Percentiles rank a stretch among this genome's conserved stretches.
Evolutionary conservation across 768 basidiomycete genomes (phyloP).

Genomic region (Boletus vermiculosoides): DNA sequence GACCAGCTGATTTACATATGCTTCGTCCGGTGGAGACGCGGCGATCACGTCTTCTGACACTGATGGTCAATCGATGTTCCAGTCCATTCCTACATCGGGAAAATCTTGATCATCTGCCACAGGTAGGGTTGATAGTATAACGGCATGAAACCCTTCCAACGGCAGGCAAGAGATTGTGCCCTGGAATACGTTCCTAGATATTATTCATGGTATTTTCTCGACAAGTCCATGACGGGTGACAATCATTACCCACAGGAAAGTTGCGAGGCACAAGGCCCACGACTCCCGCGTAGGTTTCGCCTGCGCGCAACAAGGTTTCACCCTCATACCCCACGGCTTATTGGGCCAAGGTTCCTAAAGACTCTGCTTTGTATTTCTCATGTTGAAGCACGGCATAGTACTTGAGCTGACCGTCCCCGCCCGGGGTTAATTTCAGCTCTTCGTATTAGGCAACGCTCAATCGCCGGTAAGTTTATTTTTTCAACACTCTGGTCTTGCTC

Average conservation of each 20-base stretch:
- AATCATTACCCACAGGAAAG: background rate
- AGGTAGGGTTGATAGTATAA: background rate
- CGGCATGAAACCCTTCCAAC: too few species aligned
- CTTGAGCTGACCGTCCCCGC: too few species aligned
- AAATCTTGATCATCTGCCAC: background rate
- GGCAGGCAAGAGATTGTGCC: too few species aligned
- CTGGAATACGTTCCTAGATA: background rate
- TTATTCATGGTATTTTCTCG: background rate
- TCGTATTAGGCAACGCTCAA: background rate
- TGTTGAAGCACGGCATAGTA: too few species aligned
- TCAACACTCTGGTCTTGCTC: background rate
- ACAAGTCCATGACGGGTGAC: background rate
- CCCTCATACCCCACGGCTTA: background rate
- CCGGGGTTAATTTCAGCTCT: background rate
- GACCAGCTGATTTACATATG: background rate
- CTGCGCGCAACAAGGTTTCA: background rate
- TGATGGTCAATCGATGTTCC: background rate
- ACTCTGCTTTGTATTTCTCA: background rate
- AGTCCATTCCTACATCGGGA: background rate
- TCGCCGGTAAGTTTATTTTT: background rate
- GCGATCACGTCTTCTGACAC: background rate
- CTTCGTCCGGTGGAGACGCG: background rate
- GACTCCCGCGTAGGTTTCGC: background rate
- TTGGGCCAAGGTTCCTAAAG: background rate
- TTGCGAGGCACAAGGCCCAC: background rate